Evolutionary conservation across 2,329 filamentous ascomycete species (phyloP), one percentile per base, ranked within the genome.

Genomic region (Zasmidium citrigriseum): DNA sequence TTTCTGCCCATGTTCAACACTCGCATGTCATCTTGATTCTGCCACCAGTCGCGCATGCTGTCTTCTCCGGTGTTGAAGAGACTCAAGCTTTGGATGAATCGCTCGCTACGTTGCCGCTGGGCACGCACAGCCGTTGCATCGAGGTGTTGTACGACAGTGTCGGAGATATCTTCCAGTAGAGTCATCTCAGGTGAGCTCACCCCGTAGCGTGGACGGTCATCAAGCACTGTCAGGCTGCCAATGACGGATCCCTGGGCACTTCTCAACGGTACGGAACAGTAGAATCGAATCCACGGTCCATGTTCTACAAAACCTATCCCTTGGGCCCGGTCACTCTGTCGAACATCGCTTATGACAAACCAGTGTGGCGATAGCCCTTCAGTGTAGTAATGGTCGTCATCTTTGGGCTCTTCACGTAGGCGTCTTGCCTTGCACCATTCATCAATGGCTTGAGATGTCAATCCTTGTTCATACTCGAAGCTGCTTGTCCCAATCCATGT

Each of bases 211-310:
- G 84, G 81, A n/a, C 77, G 76, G 29, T 83, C 79, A 63, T 88
- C 86, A 3, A 86, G 73, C 3, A 88, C 78, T 45, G 81, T 79
- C 57, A 86, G 83, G 20, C 78, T 79, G 12, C 87, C 87, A 53
- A 89, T 82, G 46, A 81, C 79, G 59, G 82, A 80, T 29, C 82
- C 80, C 24, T 78, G 80, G 0, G 79, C 79, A 4, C 82, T 85
- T 20, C 81, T 78, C 52, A 89, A 81, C 0, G 86, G 86, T 0
- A 88, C 84, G n/a, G 81, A 80, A 14, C 80, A 81, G 58, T 82
- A 82, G 66, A 85, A 85, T 47, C 68, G 63, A 9, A 62, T 34
- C 1, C 27, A 27, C 5, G 46, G 14, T 14, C 34, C 57, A 38
- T 57, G 61, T 5, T n/a, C n/a, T n/a, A n/a, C n/a, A n/a, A n/a